A percentile compares a stretch with the other conserved stretches of the same genome.
Conservation (phyloP, 2,329 filamentous ascomycete species). For the Xylaria polymorpha region DNA sequence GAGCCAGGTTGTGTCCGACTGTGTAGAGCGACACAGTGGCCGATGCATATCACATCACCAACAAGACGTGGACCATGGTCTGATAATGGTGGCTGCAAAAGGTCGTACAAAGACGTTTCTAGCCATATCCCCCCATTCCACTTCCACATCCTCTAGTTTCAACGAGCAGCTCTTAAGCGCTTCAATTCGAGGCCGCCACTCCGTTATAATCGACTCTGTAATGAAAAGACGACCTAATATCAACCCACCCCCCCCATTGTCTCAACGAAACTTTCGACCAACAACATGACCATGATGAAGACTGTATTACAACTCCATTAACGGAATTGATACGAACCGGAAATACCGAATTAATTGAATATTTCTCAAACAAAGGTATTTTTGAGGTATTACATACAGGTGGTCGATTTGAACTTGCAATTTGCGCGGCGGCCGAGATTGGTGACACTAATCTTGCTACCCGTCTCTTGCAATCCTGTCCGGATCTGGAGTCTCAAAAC, state of each 20-base stretch:
- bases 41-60: background rate
- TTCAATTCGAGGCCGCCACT: constrained; percentile 4
- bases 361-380: background rate
- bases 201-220: constrained; percentile 6
- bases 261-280: no score
- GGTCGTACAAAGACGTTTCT: constrained; percentile 5
- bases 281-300: no score
- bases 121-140: background rate
- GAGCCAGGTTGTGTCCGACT: background rate
- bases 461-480: constrained; percentile 14
- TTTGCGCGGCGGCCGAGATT: constrained; percentile 1
- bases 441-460: background rate
- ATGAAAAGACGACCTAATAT: constrained; percentile 14
- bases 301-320: constrained; percentile 14
- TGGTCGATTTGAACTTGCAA: background rate
- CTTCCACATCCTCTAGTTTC: background rate
- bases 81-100: background rate
- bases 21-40: background rate
- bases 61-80: background rate
- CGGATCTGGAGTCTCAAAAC: background rate
- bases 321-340: background rate
- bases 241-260: constrained; percentile 9
- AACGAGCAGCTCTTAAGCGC: constrained; percentile 10
- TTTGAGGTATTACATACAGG: background rate
- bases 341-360: background rate